A percentile compares a stretch with the other conserved stretches of the same genome.
Conservation (phyloP, 257 asterid genomes). For the Salvia splendens region DNA sequence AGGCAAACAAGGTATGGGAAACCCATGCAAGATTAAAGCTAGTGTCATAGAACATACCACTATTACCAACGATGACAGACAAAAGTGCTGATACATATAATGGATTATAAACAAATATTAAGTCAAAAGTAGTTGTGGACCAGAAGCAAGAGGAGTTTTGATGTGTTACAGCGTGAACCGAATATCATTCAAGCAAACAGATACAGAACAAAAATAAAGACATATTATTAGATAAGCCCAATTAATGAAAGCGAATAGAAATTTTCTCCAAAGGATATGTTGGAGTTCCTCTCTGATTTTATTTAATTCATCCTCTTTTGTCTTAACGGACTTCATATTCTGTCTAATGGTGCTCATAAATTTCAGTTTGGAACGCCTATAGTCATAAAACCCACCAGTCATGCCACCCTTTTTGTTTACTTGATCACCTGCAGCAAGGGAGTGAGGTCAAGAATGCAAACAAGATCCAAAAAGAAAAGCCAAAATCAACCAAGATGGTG, state of each 20-base stretch:
- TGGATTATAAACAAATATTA: neutral
- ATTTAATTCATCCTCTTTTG: conserved; percentile 61
- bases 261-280: conserved; percentile 67
- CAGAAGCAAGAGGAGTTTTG: conserved; percentile 9
- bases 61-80: conserved; percentile 16
- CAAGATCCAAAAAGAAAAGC: conserved; percentile 22
- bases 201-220: conserved; percentile 32
- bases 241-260: conserved; percentile 16
- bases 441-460: conserved; percentile 28
- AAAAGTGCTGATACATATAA: conserved; percentile 14
- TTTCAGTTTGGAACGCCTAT: conserved; percentile 83
- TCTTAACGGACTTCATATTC: conserved; percentile 50
- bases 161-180: neutral
- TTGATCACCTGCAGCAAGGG: conserved; percentile 76
- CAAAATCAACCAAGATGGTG: conserved; percentile 31
- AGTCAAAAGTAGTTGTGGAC: conserved; percentile 16
- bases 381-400: conserved; percentile 98
- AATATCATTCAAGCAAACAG: conserved; percentile 15
- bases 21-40: neutral
- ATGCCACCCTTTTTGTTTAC: conserved; percentile 99
- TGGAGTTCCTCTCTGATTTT: conserved; percentile 66
- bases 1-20: conserved; percentile 13
- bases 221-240: conserved; percentile 11
- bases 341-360: conserved; percentile 73
- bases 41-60: conserved; percentile 3